A percentile compares a stretch with the other conserved stretches of the same genome.
Evolutionary conservation across 1,139 yeast genomes (phyloP).

Genomic region (Pneumocystis murina): DNA sequence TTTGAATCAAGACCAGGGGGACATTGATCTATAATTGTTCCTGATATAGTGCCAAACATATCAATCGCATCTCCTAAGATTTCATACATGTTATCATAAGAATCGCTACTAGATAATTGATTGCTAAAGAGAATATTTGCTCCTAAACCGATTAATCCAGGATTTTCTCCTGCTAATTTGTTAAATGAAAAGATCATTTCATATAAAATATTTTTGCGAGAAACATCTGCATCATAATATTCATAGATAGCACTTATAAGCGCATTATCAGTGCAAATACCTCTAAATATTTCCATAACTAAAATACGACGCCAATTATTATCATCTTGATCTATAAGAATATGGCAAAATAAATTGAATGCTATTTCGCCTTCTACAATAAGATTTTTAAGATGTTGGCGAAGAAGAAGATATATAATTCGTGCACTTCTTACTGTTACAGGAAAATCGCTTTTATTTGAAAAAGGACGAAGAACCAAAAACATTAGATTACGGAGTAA

Average conservation of each 20-base stretch:
- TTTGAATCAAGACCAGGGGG: constrained; percentile 16
- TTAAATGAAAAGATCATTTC: constrained; percentile 39
- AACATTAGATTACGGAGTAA: constrained; percentile 55
- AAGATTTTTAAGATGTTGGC: constrained; percentile 44
- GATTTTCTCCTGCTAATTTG: constrained; percentile 17
- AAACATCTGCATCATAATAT: constrained; percentile 44
- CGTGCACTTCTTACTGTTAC: constrained; percentile 61
- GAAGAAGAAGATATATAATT: constrained; percentile 44
- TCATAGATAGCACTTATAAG: constrained; percentile 40
- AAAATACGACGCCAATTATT: constrained; percentile 59
- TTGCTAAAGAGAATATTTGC: constrained; percentile 4
- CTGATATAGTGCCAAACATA: constrained; percentile 8
- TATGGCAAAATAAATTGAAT: constrained; percentile 56
- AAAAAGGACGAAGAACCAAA: constrained; percentile 48
- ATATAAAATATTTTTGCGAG: constrained; percentile 46
- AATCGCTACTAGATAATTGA: neutral
- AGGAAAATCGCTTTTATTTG: constrained; percentile 49
- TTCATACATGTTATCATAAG: neutral
- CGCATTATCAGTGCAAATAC: constrained; percentile 42
- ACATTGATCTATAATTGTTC: constrained; percentile 5
- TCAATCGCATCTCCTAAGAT: constrained; percentile 7
- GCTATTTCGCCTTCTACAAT: constrained; percentile 71
- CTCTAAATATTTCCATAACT: constrained; percentile 55
- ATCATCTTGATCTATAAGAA: constrained; percentile 36
- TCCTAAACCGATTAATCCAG: constrained; percentile 12